A percentile compares a stretch with the other conserved stretches of the same genome.
Conservation (phyloP, 345 rosid species). For the Linum tenue region DNA sequence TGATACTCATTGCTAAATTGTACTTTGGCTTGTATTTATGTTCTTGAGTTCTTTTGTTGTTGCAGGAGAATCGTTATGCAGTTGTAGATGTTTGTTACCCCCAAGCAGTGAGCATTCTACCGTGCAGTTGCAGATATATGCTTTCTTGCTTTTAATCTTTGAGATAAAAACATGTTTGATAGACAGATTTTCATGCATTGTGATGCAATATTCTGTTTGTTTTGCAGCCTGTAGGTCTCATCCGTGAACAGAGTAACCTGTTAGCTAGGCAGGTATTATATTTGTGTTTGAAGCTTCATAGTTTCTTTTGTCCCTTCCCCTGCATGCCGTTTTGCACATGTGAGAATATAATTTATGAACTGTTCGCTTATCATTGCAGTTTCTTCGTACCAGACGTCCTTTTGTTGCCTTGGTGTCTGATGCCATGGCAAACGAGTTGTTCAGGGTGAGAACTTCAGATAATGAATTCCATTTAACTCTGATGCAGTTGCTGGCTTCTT, state of each 20-base stretch:
- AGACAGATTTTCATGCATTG: background rate
- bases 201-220: background rate
- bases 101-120: slow-evolving; percentile 44
- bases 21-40: too few relatives aligned
- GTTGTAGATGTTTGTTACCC: slow-evolving; percentile 85
- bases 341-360: background rate
- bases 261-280: slow-evolving; percentile 66
- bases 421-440: slow-evolving; percentile 63
- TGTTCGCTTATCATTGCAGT: slow-evolving; percentile 25
- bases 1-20: background rate
- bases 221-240: slow-evolving; percentile 79
- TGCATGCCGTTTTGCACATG: background rate
- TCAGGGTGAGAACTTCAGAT: slow-evolving; percentile 46
- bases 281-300: background rate
- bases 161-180: background rate
- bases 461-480: slow-evolving; percentile 9
- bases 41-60: background rate
- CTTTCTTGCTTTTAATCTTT: background rate
- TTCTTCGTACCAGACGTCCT: slow-evolving; percentile 83
- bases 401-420: slow-evolving; percentile 74
- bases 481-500: slow-evolving; percentile 2
- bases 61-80: slow-evolving; percentile 89
- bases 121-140: background rate
- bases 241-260: slow-evolving; percentile 72
- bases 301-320: background rate